Evolutionary conservation across 2,329 filamentous ascomycete genomes (phyloP), one percentile per base, ranked within the genome.

Genomic region (Tolypocladium guangdongense): DNA sequence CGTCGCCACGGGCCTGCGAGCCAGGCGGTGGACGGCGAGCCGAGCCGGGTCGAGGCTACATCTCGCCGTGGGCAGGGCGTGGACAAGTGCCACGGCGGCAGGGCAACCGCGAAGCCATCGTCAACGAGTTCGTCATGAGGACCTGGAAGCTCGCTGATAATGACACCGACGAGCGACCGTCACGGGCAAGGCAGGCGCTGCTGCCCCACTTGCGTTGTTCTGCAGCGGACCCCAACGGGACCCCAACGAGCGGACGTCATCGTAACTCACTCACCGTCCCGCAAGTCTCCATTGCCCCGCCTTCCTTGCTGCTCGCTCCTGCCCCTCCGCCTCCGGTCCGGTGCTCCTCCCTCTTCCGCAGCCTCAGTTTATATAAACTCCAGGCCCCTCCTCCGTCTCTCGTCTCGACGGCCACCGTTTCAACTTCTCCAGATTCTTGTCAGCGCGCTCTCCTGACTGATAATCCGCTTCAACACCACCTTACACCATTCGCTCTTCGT

Each of bases 331-430:
- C n/a, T n/a, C n/a, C n/a, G n/a, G n/a, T n/a, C n/a, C n/a, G n/a
- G n/a, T n/a, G 41, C 24, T 27, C 36, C 49, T n/a, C 49, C 36
- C 24, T 41, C 37, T 14, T 33, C 22, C 18, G 35, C 24, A 27
- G 30, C n/a, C 24, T 51, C 49, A 18, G 24, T 51, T 50, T 33
- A 51, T 51, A 51, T 51, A 51, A 51, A 51, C 36, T 51, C n/a
- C 16, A 22, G 27, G 7, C 49, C 35, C 49, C 49, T 7, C 24
- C 18, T 32, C 27, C 37, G 16, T 50, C 27, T 32, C 2, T 30
- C 8, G 7, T 18, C 14, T n/a, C 14, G 16, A n/a, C 24, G 0
- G 30, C 12, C n/a, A 32, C 49, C 27, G 37, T 33, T 43, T 35
- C 10, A 46, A 14, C 49, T 16, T 50, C 46, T 24, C 35, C 49